Evolutionary conservation across 495 filamentous ascomycete species (phyloP), one percentile per base, ranked within the genome.

Genomic region (Niebla homalea): DNA sequence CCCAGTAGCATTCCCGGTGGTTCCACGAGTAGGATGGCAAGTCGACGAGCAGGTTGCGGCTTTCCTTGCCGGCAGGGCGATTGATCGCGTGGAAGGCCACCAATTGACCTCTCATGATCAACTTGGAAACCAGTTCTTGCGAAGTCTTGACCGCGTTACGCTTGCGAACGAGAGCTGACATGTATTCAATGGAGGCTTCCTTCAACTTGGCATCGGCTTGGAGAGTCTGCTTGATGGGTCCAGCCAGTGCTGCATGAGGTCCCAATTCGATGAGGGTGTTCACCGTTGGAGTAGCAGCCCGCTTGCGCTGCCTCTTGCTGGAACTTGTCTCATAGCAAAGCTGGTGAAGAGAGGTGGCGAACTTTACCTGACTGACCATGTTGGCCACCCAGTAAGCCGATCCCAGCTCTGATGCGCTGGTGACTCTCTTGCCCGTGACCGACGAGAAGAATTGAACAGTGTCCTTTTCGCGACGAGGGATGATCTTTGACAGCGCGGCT

Each of bases 211-310:
- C 6, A 4, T 14, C 14, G 16, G 18, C 41, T 35, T 59, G 29
- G 4, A 53, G 22, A 19, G 71, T 78, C 49, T 81, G 73, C 50
- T 70, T 72, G 18, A 83, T 59, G 1, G 80, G 79, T 0, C 76
- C 75, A 37, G 75, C 67, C 1, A 87, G 64, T 0, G 80, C 76
- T 5, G 70, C 63, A 49, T 85, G 81, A 15, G 83, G 80, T 0
- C 83, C 83, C 20, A 84, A 64, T 54, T 85, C 81, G 19, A 85
- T 45, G 5, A 83, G 54, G 0, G 64, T 55, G 49, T 58, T 37
- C 25, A 62, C 36, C 15, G 37, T 26, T 19, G 18, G 42, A 20
- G 42, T 75, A 0, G 49, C 43, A 0, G 60, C 29, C n/a, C 50
- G 42, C 38, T 53, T 10, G 14, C 20, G 14, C 8, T 40, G 14